A percentile compares a stretch with the other conserved stretches of the same genome.
Conservation (phyloP, 2,329 filamentous ascomycete species). For the Ascochyta koolunga region DNA sequence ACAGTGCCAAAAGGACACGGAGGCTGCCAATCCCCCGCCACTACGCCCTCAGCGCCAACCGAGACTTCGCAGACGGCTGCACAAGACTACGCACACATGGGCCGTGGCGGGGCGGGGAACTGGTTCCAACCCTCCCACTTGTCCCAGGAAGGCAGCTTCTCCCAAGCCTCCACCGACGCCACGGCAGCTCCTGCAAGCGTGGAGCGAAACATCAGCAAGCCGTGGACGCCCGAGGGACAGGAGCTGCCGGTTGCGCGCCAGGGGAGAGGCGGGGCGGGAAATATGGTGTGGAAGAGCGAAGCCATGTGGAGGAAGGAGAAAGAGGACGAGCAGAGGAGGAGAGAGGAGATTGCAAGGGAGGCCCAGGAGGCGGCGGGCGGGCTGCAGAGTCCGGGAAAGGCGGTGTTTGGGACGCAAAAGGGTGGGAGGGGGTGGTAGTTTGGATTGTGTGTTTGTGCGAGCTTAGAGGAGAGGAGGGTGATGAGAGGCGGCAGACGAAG, state of each 20-base stretch:
- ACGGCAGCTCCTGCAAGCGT: constrained; percentile 35
- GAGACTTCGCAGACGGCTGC: constrained; percentile 23
- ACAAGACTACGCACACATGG: constrained; percentile 52
- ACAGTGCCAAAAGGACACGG: constrained; percentile 42
- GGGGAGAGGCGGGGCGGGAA: constrained; percentile 56
- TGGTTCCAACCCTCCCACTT: constrained; percentile 53
- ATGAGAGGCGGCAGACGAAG: too few species aligned
- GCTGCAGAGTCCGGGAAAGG: constrained; percentile 49
- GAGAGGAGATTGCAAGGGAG: constrained; percentile 45
- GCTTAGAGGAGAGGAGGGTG: too few species aligned
- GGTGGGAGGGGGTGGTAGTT: constrained; percentile 25
- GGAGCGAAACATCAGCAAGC: constrained; percentile 37
- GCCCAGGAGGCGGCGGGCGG: constrained; percentile 47
- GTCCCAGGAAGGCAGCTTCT: constrained; percentile 48
- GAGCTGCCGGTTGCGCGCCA: constrained; percentile 43
- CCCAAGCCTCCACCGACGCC: constrained; percentile 29
- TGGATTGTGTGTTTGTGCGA: not conserved
- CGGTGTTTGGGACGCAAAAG: constrained; percentile 45
- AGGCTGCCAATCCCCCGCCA: constrained; percentile 43
- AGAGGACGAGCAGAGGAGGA: constrained; percentile 36
- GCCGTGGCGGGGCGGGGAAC: constrained; percentile 56
- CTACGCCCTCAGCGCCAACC: constrained; percentile 17
- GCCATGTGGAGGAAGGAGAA: constrained; percentile 40
- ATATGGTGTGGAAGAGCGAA: constrained; percentile 52
- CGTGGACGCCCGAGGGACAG: constrained; percentile 44